Conservation (phyloP, 164 flowering plant genomes). For the Kingdonia uniflora region DNA sequence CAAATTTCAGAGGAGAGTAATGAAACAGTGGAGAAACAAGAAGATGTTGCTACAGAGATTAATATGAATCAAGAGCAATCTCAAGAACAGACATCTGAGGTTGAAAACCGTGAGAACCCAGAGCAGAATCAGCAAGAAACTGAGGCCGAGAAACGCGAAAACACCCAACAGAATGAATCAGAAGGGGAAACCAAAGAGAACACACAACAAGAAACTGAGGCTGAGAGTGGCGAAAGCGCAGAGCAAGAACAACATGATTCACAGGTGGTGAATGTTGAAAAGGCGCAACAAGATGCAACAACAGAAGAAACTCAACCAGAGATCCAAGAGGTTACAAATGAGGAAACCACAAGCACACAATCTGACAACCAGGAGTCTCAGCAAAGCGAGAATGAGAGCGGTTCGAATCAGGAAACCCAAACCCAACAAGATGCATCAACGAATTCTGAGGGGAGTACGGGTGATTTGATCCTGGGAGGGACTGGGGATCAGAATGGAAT, state of each 20-base stretch:
- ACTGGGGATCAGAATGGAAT: slow-evolving; percentile 40
- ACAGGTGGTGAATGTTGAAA: slow-evolving; percentile 1
- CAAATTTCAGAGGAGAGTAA: slow-evolving; percentile 39
- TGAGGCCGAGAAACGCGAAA: background rate
- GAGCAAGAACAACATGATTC: slow-evolving; percentile 5
- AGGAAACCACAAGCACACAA: background rate
- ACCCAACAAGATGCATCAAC: background rate
- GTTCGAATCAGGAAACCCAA: slow-evolving; percentile 1
- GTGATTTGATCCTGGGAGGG: slow-evolving; percentile 21
- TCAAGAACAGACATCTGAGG: background rate
- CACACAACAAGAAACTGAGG: background rate
- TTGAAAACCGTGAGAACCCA: background rate
- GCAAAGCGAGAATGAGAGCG: slow-evolving; percentile 3
- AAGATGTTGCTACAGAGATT: too few species aligned
- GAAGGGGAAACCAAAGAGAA: slow-evolving; percentile 1
- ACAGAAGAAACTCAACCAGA: background rate
- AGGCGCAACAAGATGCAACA: background rate
- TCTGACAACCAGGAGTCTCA: slow-evolving; percentile 12
- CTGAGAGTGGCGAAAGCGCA: slow-evolving; percentile 2
- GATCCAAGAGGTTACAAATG: slow-evolving; percentile 13
- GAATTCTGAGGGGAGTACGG: slow-evolving; percentile 12
- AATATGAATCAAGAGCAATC: too few species aligned
- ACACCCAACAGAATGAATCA: slow-evolving; percentile 7
- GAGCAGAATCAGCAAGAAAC: background rate
- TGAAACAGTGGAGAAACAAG: slow-evolving; percentile 3